Percentiles rank a stretch among this genome's conserved stretches.
Evolutionary conservation across 176 grass and related monocot genomes (phyloP).

Genomic region (Aegilops tauschii): DNA sequence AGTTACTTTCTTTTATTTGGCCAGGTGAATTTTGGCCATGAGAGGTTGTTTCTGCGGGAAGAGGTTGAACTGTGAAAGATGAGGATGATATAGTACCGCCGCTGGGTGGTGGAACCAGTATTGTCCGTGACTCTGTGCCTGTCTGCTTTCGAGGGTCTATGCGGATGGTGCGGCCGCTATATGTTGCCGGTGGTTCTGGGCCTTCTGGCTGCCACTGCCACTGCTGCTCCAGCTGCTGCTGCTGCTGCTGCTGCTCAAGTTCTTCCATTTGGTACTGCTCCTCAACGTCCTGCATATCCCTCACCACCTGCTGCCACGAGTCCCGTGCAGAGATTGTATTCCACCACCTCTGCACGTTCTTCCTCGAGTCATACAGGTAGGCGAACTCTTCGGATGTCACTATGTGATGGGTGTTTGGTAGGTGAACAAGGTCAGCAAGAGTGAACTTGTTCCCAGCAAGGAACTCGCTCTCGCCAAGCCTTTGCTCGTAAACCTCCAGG

Average conservation of each 20-base stretch:
- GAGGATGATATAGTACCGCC: conserved; percentile 15
- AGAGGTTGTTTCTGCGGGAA: background rate
- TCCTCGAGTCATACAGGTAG: conserved; percentile 69
- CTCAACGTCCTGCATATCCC: conserved; percentile 35
- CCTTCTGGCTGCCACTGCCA: too few relatives aligned
- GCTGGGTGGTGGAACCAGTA: conserved; percentile 32
- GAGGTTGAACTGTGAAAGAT: background rate
- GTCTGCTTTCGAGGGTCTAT: conserved; percentile 21
- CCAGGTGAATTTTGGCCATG: conserved; percentile 12
- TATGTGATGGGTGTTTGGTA: conserved; percentile 60
- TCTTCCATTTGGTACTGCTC: conserved; percentile 38
- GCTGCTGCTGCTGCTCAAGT: conserved; percentile 1
- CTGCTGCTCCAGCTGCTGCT: conserved; percentile 18
- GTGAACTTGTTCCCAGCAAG: conserved; percentile 80
- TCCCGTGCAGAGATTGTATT: conserved; percentile 38
- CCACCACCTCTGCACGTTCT: conserved; percentile 90
- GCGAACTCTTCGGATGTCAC: conserved; percentile 39
- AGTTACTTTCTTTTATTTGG: conserved; percentile 16
- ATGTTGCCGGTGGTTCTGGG: background rate
- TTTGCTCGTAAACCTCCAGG: conserved; percentile 78
- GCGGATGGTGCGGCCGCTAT: background rate
- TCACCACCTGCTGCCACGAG: conserved; percentile 64
- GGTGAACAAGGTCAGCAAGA: conserved; percentile 75
- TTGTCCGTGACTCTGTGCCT: conserved; percentile 10
- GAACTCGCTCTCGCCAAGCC: conserved; percentile 56